Conservation (phyloP, 176 grass and related monocot species). For the Chrysopogon serrulatus region DNA sequence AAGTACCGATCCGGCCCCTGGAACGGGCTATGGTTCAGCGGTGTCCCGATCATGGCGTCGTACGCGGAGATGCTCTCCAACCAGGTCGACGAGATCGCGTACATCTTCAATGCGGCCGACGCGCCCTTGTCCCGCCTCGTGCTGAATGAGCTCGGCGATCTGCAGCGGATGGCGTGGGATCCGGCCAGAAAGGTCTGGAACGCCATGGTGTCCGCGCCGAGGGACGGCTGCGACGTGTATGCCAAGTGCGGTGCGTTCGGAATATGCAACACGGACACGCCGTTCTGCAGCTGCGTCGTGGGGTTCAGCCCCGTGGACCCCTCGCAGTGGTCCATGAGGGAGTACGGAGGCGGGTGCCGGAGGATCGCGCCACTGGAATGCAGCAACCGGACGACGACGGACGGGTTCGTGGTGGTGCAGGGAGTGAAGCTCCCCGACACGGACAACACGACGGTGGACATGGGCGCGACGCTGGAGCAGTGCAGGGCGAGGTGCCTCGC, state of each 20-base stretch:
- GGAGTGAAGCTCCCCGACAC: no score
- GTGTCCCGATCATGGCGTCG: constrained; percentile 41
- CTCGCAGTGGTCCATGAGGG: constrained; percentile 33
- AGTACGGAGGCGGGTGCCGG: constrained; percentile 32
- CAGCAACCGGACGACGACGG: no score
- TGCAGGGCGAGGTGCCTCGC: no score
- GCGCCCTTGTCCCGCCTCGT: constrained; percentile 34
- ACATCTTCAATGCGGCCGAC: constrained; percentile 7
- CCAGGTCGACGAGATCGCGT: constrained; percentile 36
- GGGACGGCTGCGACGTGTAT: constrained; percentile 42
- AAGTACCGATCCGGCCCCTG: constrained; percentile 18
- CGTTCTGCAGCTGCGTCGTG: constrained; percentile 34
- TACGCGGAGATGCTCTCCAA: constrained; percentile 21
- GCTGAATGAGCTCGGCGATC: constrained; percentile 24
- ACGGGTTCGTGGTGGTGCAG: no score
- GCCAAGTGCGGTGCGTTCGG: constrained; percentile 48
- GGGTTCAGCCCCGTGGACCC: constrained; percentile 41
- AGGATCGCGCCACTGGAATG: constrained; percentile 17
- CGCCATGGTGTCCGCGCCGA: not conserved
- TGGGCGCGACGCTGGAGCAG: no score
- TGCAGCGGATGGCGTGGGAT: constrained; percentile 37
- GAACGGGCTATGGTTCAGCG: constrained; percentile 49
- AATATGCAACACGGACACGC: constrained; percentile 32
- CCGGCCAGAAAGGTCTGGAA: not conserved
- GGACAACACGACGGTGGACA: no score